phyloP scores from a whole-genome alignment of 2,329 filamentous ascomycete species.

The Penicillium sp. region DNA sequence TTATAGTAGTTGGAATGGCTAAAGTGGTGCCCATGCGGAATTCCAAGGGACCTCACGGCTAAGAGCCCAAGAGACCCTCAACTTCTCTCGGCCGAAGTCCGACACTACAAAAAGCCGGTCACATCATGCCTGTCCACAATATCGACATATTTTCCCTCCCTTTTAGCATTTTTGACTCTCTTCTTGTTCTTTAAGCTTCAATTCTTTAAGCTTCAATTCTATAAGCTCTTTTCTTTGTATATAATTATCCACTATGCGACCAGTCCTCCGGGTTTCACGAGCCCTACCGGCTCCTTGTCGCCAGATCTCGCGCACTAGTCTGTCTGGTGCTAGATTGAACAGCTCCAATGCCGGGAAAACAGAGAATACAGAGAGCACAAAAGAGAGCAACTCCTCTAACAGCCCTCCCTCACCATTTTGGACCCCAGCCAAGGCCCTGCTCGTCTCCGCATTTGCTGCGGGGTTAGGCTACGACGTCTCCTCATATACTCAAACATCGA shows the following conservation, averaged over 20 bases:
- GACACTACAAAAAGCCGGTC: conserved; percentile 4
- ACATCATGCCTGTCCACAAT: conserved; percentile 8
- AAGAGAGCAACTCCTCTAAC: conserved; percentile 12
- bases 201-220: no score
- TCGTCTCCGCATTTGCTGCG: conserved; percentile 51
- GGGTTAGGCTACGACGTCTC: conserved; percentile 54
- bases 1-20: not conserved
- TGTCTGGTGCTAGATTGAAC: conserved; percentile 17
- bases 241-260: conserved; percentile 22
- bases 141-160: not conserved
- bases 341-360: conserved; percentile 13
- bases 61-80: not conserved
- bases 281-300: conserved; percentile 29
- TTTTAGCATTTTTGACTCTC: not conserved
- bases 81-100: conserved; percentile 20
- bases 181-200: not conserved
- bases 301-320: conserved; percentile 11
- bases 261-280: conserved; percentile 20
- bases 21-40: conserved; percentile 1
- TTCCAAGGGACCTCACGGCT: not conserved
- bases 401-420: conserved; percentile 31
- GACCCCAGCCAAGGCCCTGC: conserved; percentile 49
- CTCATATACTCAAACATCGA: conserved; percentile 35
- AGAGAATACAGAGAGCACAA: conserved; percentile 5
- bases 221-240: not conserved